Evolutionary conservation across 768 basidiomycete genomes (phyloP).

Genomic region (Melanogaster broomeanus): DNA sequence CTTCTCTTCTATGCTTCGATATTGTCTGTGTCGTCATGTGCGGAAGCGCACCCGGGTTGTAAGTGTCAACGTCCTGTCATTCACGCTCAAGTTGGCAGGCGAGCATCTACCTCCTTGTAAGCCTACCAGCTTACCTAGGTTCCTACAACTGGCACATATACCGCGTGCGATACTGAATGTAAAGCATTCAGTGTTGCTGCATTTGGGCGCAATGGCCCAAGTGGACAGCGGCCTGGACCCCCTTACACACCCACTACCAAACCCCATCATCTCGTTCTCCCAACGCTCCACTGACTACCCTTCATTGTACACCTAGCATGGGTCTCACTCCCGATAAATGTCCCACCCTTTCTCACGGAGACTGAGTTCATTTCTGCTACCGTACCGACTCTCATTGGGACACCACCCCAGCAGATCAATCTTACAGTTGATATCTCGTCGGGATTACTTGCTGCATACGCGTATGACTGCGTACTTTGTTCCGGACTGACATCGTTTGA

Average conservation of each 20-base stretch:
- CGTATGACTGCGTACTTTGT: conserved; percentile 27
- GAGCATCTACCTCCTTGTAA: too few relatives aligned
- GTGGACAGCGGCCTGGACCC: too few relatives aligned
- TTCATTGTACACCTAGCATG: conserved; percentile 20
- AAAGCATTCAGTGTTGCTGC: too few relatives aligned
- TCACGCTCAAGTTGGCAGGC: too few relatives aligned
- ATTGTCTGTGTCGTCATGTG: conserved; percentile 4
- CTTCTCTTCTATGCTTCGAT: conserved; percentile 1
- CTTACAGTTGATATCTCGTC: conserved; percentile 22
- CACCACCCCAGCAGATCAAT: conserved; percentile 28
- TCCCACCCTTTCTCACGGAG: conserved; percentile 16
- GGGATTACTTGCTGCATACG: conserved; percentile 15
- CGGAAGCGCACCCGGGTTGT: conserved; percentile 16
- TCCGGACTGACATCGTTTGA: conserved; percentile 22
- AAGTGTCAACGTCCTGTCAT: background rate
- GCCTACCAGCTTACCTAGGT: too few relatives aligned
- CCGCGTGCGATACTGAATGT: too few relatives aligned
- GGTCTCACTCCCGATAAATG: conserved; percentile 26
- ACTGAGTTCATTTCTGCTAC: conserved; percentile 10
- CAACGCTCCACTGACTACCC: conserved; percentile 1
- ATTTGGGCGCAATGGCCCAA: too few relatives aligned
- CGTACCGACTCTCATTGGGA: conserved; percentile 23
- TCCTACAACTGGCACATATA: too few relatives aligned
- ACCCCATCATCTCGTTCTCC: too few relatives aligned
- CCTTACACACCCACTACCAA: too few relatives aligned